These are phyloP conservation scores for Prunus mongolica DNA, from an alignment of 306 rosid genomes.

Conservation along the genomic window DNA sequence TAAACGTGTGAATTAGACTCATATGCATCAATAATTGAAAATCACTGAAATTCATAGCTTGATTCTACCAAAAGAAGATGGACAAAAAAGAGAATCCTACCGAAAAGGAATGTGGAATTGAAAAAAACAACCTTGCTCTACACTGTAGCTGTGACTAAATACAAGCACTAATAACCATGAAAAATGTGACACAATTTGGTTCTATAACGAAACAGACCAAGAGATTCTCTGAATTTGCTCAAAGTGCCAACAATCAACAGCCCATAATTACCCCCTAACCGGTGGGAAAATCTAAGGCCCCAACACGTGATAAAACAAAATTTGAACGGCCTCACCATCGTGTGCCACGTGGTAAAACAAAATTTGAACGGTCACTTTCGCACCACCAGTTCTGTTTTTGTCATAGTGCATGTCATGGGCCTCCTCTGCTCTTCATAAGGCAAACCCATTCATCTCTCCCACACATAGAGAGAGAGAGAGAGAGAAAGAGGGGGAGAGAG, in stretches of 20 bases:
- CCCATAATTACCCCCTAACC: not conserved
- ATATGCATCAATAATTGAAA: no score
- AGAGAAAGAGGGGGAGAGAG: slow-evolving; percentile 1
- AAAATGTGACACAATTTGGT: slow-evolving; percentile 22
- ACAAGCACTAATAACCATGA: not conserved
- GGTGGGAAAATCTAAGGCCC: slow-evolving; percentile 26
- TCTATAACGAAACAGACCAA: not conserved
- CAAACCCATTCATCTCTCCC: not conserved
- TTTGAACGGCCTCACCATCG: slow-evolving; percentile 22
- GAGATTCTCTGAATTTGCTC: not conserved
- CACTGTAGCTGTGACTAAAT: not conserved
- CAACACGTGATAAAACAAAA: slow-evolving; percentile 57
- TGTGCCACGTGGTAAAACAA: slow-evolving; percentile 64
- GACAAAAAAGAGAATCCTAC: not conserved
- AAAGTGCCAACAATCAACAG: slow-evolving; percentile 13
- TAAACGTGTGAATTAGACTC: no score
- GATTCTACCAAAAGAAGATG: not conserved
- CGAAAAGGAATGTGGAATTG: not conserved
- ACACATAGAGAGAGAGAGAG: not conserved
- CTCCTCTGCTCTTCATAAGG: slow-evolving; percentile 9
- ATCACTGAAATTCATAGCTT: not conserved
- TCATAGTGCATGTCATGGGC: slow-evolving; percentile 15
- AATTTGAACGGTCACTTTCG: slow-evolving; percentile 29
- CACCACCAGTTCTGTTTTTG: slow-evolving; percentile 14
- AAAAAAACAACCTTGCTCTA: not conserved